Conservation (phyloP, 768 basidiomycete species). For the Nevesoporus exiguus region DNA sequence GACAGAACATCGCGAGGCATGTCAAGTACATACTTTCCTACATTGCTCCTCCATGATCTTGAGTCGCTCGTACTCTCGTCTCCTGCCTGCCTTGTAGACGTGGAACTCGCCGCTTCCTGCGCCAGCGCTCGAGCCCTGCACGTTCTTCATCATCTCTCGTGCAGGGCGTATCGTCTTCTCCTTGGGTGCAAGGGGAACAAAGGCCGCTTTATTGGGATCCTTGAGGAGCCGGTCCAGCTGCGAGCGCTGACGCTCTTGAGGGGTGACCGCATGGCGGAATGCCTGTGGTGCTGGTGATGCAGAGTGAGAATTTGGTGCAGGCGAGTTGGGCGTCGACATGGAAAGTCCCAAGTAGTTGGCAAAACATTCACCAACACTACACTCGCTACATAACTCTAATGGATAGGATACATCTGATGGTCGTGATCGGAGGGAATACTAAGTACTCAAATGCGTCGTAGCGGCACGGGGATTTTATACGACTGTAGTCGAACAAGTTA, state of each 20-base stretch:
- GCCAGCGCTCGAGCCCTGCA: conserved; percentile 95
- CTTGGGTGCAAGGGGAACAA: conserved; percentile 76
- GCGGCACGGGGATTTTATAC: conserved; percentile 15
- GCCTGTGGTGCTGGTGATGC: conserved; percentile 30
- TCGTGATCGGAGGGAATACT: not conserved
- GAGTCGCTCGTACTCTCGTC: conserved; percentile 93
- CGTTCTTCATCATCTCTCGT: conserved; percentile 98
- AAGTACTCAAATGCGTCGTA: not conserved
- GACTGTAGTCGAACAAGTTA: conserved; percentile 19
- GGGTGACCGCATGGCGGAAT: conserved; percentile 45
- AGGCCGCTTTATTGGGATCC: conserved; percentile 81
- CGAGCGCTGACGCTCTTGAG: conserved; percentile 49
- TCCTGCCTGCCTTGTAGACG: conserved; percentile 92
- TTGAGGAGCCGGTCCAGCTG: conserved; percentile 88
- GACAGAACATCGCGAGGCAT: not conserved
- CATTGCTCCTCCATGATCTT: conserved; percentile 85
- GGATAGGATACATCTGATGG: conserved; percentile 11
- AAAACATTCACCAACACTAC: conserved; percentile 24
- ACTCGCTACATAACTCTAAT: not conserved
- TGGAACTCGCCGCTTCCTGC: conserved; percentile 98
- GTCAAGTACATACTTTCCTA: conserved; percentile 54
- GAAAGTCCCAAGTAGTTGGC: conserved; percentile 3
- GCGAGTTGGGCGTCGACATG: conserved; percentile 32
- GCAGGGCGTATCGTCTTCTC: conserved; percentile 79
- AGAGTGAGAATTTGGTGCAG: conserved; percentile 28